These are phyloP conservation scores for Trichoderma erinaceum DNA, from an alignment of 495 filamentous ascomycete species.

Conservation along the genomic window DNA sequence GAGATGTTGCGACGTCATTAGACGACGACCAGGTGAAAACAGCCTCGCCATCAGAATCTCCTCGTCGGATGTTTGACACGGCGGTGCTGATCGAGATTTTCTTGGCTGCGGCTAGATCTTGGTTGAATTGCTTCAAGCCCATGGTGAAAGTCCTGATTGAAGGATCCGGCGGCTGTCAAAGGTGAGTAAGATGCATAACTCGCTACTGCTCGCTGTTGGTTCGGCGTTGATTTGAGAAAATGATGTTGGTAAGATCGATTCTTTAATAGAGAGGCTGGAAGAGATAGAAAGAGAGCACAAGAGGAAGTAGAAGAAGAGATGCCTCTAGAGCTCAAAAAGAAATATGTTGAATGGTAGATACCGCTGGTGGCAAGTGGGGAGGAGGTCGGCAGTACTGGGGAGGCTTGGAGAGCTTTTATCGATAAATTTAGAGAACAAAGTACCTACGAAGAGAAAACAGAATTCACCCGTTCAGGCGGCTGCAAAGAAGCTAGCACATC, in stretches of 20 bases:
- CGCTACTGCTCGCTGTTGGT: background rate
- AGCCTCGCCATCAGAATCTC: constrained; percentile 27
- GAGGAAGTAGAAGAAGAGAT: background rate
- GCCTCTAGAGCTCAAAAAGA: no score
- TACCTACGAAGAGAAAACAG: no score
- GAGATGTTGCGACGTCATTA: constrained; percentile 18
- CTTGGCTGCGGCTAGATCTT: background rate
- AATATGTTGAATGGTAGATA: no score
- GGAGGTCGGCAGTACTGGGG: no score
- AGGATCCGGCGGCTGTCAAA: background rate
- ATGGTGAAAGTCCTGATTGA: background rate
- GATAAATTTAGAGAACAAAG: no score
- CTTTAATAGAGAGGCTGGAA: background rate
- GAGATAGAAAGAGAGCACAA: background rate
- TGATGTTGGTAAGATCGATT: background rate
- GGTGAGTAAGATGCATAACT: background rate
- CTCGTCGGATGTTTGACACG: background rate
- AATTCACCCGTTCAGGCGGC: no score
- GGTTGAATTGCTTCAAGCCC: background rate
- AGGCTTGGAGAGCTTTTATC: no score
- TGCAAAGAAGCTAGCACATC: no score
- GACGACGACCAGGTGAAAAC: constrained; percentile 26
- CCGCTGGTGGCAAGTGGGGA: no score
- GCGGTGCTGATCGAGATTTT: background rate
- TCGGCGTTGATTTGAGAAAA: background rate